These are phyloP conservation scores for Coemansia asiatica DNA, from an alignment of 192 early-diverging fungal genomes.

Conservation along the genomic window DNA sequence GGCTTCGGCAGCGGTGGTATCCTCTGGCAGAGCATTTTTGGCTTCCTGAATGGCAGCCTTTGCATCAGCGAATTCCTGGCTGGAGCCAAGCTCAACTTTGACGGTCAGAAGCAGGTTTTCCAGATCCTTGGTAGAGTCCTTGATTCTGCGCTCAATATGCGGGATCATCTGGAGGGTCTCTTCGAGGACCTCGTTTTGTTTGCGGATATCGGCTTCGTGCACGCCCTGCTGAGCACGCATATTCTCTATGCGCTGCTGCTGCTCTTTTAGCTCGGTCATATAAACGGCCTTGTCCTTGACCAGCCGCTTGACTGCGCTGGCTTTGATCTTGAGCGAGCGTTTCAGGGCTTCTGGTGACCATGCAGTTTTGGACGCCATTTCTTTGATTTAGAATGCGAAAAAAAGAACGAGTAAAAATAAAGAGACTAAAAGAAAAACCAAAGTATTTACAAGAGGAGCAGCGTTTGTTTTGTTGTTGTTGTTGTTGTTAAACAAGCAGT, in stretches of 20 bases:
- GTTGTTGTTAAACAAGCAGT: too few relatives aligned
- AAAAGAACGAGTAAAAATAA: not conserved
- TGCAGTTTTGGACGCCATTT: not conserved
- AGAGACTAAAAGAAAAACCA: too few relatives aligned
- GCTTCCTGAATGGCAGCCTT: slow-evolving; percentile 9
- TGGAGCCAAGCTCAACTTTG: not conserved
- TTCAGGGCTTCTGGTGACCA: not conserved
- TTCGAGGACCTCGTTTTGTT: slow-evolving; percentile 54
- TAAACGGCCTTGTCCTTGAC: slow-evolving; percentile 36
- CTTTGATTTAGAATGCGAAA: not conserved
- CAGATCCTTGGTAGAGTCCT: slow-evolving; percentile 38
- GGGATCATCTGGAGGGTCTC: slow-evolving; percentile 53
- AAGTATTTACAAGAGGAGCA: too few relatives aligned
- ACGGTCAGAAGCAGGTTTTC: slow-evolving; percentile 25
- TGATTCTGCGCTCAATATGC: slow-evolving; percentile 42
- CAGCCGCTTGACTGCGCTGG: slow-evolving; percentile 42
- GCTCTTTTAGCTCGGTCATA: slow-evolving; percentile 22
- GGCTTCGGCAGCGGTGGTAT: too few relatives aligned
- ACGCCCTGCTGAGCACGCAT: slow-evolving; percentile 19
- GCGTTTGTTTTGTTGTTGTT: too few relatives aligned
- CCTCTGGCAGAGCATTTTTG: not conserved
- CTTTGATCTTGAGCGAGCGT: slow-evolving; percentile 43
- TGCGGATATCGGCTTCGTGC: slow-evolving; percentile 43
- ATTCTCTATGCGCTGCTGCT: slow-evolving; percentile 27
- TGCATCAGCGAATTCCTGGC: slow-evolving; percentile 1